Evolutionary conservation across 1,139 yeast genomes (phyloP).

Genomic region (Candida sp.): DNA sequence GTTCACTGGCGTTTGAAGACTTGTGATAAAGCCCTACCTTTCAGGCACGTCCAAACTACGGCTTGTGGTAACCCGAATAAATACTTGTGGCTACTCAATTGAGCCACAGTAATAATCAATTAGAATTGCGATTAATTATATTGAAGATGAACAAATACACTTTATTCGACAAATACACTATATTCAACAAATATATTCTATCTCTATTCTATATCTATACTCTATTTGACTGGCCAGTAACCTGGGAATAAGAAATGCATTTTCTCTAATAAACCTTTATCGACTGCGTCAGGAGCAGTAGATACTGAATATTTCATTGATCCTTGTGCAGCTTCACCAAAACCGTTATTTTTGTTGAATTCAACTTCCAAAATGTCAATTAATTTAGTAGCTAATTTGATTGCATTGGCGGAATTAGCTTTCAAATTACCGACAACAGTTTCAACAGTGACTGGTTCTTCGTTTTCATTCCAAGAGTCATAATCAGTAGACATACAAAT

Average conservation of each 20-base stretch:
- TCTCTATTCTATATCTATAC: slow-evolving; percentile 2
- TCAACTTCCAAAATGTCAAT: slow-evolving; percentile 65
- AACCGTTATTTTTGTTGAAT: slow-evolving; percentile 47
- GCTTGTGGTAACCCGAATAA: no score
- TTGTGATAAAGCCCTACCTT: no score
- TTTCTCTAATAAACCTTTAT: slow-evolving; percentile 69
- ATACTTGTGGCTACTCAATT: no score
- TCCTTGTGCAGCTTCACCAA: slow-evolving; percentile 72
- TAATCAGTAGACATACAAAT: slow-evolving; percentile 98
- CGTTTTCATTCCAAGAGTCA: slow-evolving; percentile 96
- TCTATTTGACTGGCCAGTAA: slow-evolving; percentile 58
- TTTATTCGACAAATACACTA: no score
- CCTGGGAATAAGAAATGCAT: slow-evolving; percentile 92
- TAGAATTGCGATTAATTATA: no score
- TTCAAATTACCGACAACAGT: slow-evolving; percentile 88
- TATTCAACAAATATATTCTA: neutral
- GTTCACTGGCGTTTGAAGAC: no score
- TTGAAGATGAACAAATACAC: no score
- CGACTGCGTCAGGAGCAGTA: slow-evolving; percentile 72
- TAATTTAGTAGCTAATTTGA: slow-evolving; percentile 65
- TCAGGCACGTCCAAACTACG: no score
- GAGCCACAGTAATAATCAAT: no score
- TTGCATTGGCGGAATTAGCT: slow-evolving; percentile 88
- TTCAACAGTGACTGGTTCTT: slow-evolving; percentile 96
- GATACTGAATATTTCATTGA: slow-evolving; percentile 79